Evolutionary conservation across 2,329 filamentous ascomycete genomes (phyloP), one percentile per base, ranked within the genome.

Genomic region (Taxawa tesnikishii): DNA sequence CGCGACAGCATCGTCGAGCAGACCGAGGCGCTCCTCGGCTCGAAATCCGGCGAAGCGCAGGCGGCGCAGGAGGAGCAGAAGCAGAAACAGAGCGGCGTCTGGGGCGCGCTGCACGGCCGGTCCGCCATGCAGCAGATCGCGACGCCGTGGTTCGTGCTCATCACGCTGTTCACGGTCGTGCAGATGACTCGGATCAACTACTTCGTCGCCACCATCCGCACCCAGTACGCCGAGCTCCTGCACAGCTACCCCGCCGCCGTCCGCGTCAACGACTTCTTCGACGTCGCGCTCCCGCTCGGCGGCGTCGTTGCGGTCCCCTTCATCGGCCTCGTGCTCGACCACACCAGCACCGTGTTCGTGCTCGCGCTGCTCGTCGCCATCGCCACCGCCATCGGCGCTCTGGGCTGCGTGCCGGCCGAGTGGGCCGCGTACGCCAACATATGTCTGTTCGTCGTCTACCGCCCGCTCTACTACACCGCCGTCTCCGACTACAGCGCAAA

Each of bases 401-500:
- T 94, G 1, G 83, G 84, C 11, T 65, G 85, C 29, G 66, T 94
- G 4, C 78, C 81, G 0, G 65, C 73, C 40, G 59, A 69, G 15
- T 79, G 75, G 70, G 75, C 77, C 0, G 83, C 78, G 0, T 92
- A 93, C 45, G 64, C 67, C 10, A 87, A 87, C 43, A 65, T 94
- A 32, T 60, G 67, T 28, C 68, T 94, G 7, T 93, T 94, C 49
- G 82, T 90, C 8, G 56, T 93, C 14, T 87, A 90, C 48, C 73
- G 85, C 0, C 85, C 87, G 0, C 75, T 94, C 17, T 94, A 93
- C 58, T 94, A 94, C 60, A 92, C 84, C 0, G 75, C 83, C 6
- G 82, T 94, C 36, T 88, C 68, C 15, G 85, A 94, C 59, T 93
- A 92, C 54, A 73, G 75, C 13, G 84, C 83, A 38, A 93, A 58